Percentiles rank a stretch among this genome's conserved stretches.
phyloP scores from a whole-genome alignment of 768 basidiomycete species.

The Kondoa subrosea region DNA sequence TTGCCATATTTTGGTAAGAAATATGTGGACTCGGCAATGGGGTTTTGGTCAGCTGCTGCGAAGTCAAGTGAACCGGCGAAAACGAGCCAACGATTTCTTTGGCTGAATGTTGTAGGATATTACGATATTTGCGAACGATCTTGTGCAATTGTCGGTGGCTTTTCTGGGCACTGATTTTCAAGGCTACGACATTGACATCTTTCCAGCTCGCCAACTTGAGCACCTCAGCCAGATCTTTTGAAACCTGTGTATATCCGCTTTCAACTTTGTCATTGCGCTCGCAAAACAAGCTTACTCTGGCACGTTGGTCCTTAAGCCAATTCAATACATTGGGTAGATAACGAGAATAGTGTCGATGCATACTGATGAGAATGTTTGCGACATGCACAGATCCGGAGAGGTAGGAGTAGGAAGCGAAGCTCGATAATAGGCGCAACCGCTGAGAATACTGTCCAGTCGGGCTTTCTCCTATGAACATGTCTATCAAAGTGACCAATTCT shows the following conservation, averaged over 20 bases:
- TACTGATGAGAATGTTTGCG: slow-evolving; percentile 7
- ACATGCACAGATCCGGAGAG: slow-evolving; percentile 29
- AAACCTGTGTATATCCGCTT: slow-evolving; percentile 1
- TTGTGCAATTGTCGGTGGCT: slow-evolving; percentile 86
- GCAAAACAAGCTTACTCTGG: background rate
- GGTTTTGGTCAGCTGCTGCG: background rate
- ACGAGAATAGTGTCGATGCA: background rate
- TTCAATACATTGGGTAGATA: background rate
- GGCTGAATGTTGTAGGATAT: slow-evolving; percentile 56
- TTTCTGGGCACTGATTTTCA: slow-evolving; percentile 73
- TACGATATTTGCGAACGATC: slow-evolving; percentile 77
- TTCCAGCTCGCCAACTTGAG: slow-evolving; percentile 98
- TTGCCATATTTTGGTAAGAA: background rate
- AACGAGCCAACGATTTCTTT: slow-evolving; percentile 11
- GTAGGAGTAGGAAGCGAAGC: slow-evolving; percentile 42
- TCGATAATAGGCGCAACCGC: slow-evolving; percentile 50
- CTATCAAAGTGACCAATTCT: slow-evolving; percentile 56
- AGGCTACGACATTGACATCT: slow-evolving; percentile 82
- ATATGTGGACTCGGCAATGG: background rate
- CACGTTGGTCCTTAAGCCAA: background rate
- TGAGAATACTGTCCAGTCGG: slow-evolving; percentile 68
- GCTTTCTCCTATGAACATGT: slow-evolving; percentile 55
- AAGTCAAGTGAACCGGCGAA: background rate
- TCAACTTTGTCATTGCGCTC: slow-evolving; percentile 23
- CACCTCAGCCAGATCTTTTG: slow-evolving; percentile 51